These are phyloP conservation scores for Fusarium aywerte DNA, from an alignment of 2,329 filamentous ascomycete genomes.

Conservation along the genomic window DNA sequence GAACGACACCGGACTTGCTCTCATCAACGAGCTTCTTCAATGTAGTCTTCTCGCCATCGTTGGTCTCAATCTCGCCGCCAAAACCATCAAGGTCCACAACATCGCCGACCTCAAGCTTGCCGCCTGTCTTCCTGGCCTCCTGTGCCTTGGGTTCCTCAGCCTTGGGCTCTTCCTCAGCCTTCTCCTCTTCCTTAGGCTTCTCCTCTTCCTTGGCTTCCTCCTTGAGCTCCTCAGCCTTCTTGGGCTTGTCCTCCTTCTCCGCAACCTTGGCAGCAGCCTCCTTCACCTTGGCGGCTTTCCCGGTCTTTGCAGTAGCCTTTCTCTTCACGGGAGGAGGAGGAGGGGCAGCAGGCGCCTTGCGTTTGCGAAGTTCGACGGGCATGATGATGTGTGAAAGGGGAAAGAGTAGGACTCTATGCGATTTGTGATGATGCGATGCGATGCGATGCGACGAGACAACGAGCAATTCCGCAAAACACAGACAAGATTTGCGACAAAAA, in stretches of 20 bases:
- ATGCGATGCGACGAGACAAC: slow-evolving; percentile 35
- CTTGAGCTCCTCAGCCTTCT: slow-evolving; percentile 51
- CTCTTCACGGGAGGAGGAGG: slow-evolving; percentile 53
- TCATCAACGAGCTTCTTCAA: slow-evolving; percentile 83
- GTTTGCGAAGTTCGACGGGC: slow-evolving; percentile 70
- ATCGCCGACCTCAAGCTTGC: slow-evolving; percentile 64
- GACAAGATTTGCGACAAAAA: slow-evolving; percentile 17
- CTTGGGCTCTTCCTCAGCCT: slow-evolving; percentile 36
- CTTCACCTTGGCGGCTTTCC: slow-evolving; percentile 42
- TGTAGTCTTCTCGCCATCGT: slow-evolving; percentile 83
- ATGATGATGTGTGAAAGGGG: slow-evolving; percentile 51
- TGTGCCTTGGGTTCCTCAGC: slow-evolving; percentile 51
- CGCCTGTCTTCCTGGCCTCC: slow-evolving; percentile 43
- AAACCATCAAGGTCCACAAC: slow-evolving; percentile 68
- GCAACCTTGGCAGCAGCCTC: slow-evolving; percentile 48
- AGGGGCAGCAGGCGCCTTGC: slow-evolving; percentile 64
- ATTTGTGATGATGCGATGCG: slow-evolving; percentile 27
- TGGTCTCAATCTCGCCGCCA: slow-evolving; percentile 80
- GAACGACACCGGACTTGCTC: slow-evolving; percentile 85
- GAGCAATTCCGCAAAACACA: slow-evolving; percentile 23
- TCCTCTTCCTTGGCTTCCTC: slow-evolving; percentile 37
- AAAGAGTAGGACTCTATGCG: slow-evolving; percentile 9
- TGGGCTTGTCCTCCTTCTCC: slow-evolving; percentile 48
- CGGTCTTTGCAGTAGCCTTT: slow-evolving; percentile 49
- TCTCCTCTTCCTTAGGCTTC: slow-evolving; percentile 25